phyloP scores from a whole-genome alignment of 2,329 filamentous ascomycete genomes.

The Diaporthe sp. region DNA sequence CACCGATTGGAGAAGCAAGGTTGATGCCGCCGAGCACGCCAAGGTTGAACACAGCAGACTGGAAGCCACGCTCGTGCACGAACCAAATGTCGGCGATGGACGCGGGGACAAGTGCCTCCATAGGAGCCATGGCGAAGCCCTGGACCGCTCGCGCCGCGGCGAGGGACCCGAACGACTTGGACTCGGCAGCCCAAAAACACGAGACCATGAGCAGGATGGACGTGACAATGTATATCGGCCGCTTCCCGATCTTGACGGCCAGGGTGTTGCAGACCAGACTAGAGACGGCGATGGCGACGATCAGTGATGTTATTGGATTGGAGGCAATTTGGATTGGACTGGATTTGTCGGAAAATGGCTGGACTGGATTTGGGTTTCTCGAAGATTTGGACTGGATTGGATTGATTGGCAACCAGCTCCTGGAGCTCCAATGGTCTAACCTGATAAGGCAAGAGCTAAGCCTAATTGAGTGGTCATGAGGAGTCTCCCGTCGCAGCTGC shows the following conservation, averaged over 20 bases:
- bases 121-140: conserved; percentile 50
- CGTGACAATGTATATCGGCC: conserved; percentile 48
- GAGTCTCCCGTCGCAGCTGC: no score
- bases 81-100: conserved; percentile 55
- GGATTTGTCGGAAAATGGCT: no score
- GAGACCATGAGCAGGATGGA: conserved; percentile 47
- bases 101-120: conserved; percentile 51
- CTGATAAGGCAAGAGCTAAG: no score
- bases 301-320: no score
- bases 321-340: no score
- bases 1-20: conserved; percentile 51
- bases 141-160: conserved; percentile 46
- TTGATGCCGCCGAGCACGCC: conserved; percentile 54
- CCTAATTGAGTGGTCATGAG: no score
- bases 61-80: conserved; percentile 53
- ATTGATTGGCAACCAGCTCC: no score
- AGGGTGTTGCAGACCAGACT: conserved; percentile 48
- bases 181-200: conserved; percentile 47
- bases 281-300: conserved; percentile 48
- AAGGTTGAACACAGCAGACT: conserved; percentile 53
- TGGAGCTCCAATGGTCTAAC: no score
- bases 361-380: no score
- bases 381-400: no score
- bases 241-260: conserved; percentile 50
- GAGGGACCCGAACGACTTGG: conserved; percentile 45